A percentile compares a stretch with the other conserved stretches of the same genome.
phyloP scores from a whole-genome alignment of 163 green algal genomes.

The Prototheca cutis region DNA sequence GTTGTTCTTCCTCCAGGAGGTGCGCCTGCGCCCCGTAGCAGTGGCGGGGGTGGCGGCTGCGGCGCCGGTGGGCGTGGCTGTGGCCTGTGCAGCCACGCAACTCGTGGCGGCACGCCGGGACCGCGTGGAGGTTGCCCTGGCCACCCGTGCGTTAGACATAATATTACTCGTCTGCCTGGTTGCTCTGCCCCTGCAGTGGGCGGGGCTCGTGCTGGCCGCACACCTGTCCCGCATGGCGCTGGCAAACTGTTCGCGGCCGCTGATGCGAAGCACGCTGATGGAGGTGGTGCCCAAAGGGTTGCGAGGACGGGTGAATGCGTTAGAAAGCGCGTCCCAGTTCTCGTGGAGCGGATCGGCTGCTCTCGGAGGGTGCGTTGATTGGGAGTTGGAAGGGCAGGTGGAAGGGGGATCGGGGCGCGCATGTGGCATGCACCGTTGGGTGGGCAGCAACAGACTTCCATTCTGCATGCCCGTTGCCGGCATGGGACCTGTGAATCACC shows the following conservation, averaged over 20 bases:
- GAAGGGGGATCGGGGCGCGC: neutral
- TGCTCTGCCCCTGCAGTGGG: conserved; percentile 14
- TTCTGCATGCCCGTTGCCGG: too few species aligned
- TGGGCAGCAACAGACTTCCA: neutral
- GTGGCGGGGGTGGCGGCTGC: conserved; percentile 19
- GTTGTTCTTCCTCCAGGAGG: conserved; percentile 41
- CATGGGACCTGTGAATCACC: too few species aligned
- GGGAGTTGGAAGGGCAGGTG: neutral
- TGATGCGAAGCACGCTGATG: conserved; percentile 39
- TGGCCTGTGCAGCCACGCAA: conserved; percentile 14
- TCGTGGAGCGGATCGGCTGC: conserved; percentile 38
- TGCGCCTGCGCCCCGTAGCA: conserved; percentile 10
- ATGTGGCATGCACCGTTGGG: neutral
- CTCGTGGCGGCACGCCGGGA: conserved; percentile 10
- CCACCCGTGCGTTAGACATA: conserved; percentile 28
- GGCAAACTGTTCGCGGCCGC: conserved; percentile 33
- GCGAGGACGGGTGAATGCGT: conserved; percentile 30
- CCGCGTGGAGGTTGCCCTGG: conserved; percentile 20
- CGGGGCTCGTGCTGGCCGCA: conserved; percentile 11
- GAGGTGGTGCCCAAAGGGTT: conserved; percentile 25
- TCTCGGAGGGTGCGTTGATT: conserved; percentile 21
- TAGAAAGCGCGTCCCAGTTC: conserved; percentile 37
- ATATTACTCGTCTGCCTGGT: conserved; percentile 30
- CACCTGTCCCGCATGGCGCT: conserved; percentile 31
- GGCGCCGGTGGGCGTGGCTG: conserved; percentile 10